Percentiles rank a stretch among this genome's conserved stretches.
Evolutionary conservation across 192 early-diverging fungal genomes (phyloP).

Genomic region (Piromyces sp.): DNA sequence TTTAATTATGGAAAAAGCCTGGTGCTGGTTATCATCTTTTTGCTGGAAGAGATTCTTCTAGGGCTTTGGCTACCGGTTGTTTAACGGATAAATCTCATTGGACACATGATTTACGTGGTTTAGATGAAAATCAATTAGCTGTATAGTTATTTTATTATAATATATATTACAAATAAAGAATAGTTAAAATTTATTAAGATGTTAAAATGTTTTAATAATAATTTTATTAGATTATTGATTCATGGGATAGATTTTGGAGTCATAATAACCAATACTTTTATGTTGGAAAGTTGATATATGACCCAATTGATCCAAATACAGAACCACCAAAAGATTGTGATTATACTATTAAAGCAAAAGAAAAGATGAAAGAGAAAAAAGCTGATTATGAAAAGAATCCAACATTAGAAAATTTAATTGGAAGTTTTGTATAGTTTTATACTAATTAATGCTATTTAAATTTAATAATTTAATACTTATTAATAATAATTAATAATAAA

Average conservation of each 20-base stretch:
- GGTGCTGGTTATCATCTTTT: conserved; percentile 74
- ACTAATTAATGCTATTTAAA: too few species aligned
- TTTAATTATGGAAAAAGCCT: too few species aligned
- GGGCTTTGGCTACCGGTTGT: conserved; percentile 91
- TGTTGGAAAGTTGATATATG: conserved; percentile 62
- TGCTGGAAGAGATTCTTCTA: conserved; percentile 75
- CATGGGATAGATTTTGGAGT: conserved; percentile 78
- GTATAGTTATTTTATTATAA: conserved; percentile 14
- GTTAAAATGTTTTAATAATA: neutral
- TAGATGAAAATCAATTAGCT: conserved; percentile 52
- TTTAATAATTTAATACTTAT: too few species aligned
- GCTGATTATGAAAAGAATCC: neutral
- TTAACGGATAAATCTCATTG: conserved; percentile 58
- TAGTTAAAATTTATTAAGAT: conserved; percentile 1
- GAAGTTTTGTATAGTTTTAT: neutral
- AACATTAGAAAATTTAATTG: neutral
- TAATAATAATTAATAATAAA: too few species aligned
- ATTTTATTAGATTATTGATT: conserved; percentile 34
- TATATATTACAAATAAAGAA: neutral
- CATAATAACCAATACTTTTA: conserved; percentile 73
- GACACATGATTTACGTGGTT: conserved; percentile 82
- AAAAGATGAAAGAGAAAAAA: neutral
- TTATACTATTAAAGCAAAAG: neutral
- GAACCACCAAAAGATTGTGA: neutral
- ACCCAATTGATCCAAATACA: conserved; percentile 60